A percentile compares a stretch with the other conserved stretches of the same genome.
These are phyloP conservation scores for Ceriops zippeliana DNA, from an alignment of 345 rosid genomes.

Conservation along the genomic window DNA sequence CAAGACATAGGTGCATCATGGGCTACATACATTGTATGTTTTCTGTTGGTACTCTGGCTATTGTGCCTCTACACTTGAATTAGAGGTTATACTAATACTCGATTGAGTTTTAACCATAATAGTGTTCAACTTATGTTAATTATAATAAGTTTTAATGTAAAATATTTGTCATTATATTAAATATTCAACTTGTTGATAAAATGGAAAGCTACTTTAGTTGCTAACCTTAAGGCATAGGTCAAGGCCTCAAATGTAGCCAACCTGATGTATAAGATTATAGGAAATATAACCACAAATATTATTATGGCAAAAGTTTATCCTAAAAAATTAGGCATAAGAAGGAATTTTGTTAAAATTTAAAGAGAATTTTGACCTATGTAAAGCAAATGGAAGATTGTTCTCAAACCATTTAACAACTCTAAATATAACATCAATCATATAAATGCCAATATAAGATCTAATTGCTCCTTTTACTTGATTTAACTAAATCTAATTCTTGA, in stretches of 20 bases:
- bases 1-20: too few relatives aligned
- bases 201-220: too few relatives aligned
- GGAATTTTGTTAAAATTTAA: not conserved
- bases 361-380: conserved; percentile 56
- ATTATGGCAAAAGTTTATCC: not conserved
- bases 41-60: too few relatives aligned
- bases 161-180: too few relatives aligned
- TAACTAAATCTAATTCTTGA: conserved; percentile 59
- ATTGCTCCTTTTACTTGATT: conserved; percentile 67
- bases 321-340: not conserved
- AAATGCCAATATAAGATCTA: conserved; percentile 56
- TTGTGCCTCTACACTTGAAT: too few relatives aligned
- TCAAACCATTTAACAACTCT: conserved; percentile 87
- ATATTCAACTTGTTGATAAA: too few relatives aligned
- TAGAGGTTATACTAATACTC: too few relatives aligned
- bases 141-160: too few relatives aligned
- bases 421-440: conserved; percentile 52
- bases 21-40: too few relatives aligned
- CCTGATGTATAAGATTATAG: conserved; percentile 71
- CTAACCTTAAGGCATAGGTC: conserved; percentile 60
- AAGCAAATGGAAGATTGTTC: conserved; percentile 48
- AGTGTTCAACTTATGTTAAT: too few relatives aligned
- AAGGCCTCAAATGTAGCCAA: conserved; percentile 83
- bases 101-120: too few relatives aligned
- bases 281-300: not conserved